phyloP scores from a whole-genome alignment of 768 basidiomycete genomes.

The Cubamyces sp. region DNA sequence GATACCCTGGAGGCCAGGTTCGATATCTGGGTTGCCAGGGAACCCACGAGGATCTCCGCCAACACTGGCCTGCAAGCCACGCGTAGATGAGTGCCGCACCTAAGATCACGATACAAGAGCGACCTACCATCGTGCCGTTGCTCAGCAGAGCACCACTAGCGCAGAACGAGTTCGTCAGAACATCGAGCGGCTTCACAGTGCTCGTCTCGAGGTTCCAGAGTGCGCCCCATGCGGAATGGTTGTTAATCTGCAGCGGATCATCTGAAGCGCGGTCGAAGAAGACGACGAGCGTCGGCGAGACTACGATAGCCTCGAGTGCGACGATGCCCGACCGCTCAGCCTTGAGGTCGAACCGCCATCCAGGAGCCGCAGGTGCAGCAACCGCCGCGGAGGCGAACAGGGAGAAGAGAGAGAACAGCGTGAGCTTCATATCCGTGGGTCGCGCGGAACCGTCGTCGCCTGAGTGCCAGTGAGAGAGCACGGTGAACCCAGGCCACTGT shows the following conservation, averaged over 20 bases:
- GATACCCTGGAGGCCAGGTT: slow-evolving; percentile 79
- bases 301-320: slow-evolving; percentile 75
- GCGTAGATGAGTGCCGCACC: slow-evolving; percentile 14
- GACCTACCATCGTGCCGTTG: slow-evolving; percentile 58
- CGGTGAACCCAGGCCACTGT: slow-evolving; percentile 6
- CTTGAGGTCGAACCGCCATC: slow-evolving; percentile 41
- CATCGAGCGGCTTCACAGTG: slow-evolving; percentile 58
- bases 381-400: neutral
- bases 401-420: slow-evolving; percentile 5
- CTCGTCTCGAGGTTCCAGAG: slow-evolving; percentile 72
- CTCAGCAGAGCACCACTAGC: slow-evolving; percentile 61
- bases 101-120: neutral
- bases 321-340: slow-evolving; percentile 73
- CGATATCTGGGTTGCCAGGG: slow-evolving; percentile 60
- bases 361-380: slow-evolving; percentile 19
- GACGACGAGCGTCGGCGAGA: slow-evolving; percentile 72
- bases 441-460: neutral
- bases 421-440: slow-evolving; percentile 10
- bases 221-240: slow-evolving; percentile 83
- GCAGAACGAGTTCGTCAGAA: slow-evolving; percentile 85
- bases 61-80: slow-evolving; percentile 52
- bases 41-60: slow-evolving; percentile 82
- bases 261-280: slow-evolving; percentile 86
- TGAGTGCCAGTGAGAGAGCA: neutral
- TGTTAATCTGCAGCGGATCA: slow-evolving; percentile 72